Percentiles rank a stretch among this genome's conserved stretches.
phyloP scores from a whole-genome alignment of 257 asterid genomes.

The Solanum tarijense region DNA sequence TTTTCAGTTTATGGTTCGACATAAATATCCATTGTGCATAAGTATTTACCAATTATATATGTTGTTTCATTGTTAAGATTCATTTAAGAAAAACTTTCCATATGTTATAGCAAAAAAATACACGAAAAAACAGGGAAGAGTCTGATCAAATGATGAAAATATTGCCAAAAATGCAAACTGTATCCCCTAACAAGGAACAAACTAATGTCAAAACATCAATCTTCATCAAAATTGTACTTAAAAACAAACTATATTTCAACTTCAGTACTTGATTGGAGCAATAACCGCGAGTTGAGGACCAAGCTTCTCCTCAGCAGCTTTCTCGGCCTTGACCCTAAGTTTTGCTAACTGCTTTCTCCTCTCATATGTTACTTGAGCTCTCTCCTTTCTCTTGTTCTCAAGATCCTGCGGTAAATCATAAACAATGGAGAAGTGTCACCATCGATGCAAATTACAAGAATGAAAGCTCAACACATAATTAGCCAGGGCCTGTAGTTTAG shows the following conservation, averaged over 20 bases:
- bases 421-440: background rate
- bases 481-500: background rate
- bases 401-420: background rate
- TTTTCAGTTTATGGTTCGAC: too few relatives aligned
- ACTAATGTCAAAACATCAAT: background rate
- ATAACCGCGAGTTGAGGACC: background rate
- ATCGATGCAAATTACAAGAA: background rate
- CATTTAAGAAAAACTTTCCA: background rate
- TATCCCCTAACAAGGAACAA: background rate
- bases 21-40: background rate
- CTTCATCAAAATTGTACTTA: background rate
- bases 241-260: background rate
- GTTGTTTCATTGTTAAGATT: background rate
- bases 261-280: background rate
- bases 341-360: conserved; percentile 1
- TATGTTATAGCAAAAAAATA: background rate
- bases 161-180: background rate
- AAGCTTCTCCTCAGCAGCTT: background rate
- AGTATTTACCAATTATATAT: background rate
- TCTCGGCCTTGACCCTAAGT: background rate
- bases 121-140: background rate
- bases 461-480: background rate
- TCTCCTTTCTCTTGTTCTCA: conserved; percentile 1
- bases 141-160: background rate
- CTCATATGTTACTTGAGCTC: background rate